Base-by-base conservation (phyloP, 331 rosid genomes). In the Phaseolus coccineus region DNA sequence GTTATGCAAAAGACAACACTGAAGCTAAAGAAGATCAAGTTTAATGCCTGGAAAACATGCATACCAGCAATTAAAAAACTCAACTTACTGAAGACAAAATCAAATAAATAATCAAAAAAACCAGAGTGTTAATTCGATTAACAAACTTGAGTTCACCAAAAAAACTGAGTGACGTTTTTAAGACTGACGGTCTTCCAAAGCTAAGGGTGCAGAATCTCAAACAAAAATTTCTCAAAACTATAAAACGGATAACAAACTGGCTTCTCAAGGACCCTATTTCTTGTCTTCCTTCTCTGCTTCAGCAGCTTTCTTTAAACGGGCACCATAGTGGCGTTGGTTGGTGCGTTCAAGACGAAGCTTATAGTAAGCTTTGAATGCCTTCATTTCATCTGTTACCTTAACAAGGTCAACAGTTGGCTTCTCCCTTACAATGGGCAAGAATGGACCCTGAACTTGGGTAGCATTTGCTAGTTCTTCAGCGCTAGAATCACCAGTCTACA, bases 201-300 rank as follows among this genome's bases (percentile, higher is more conserved):
- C 55, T 14, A 51, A 51, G 42, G 8, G 52, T 22, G 27, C 61
- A 40, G 39, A 56, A 56, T 16, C 37, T 76, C 71, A 3, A 79
- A 53, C 68, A 51, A 84, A 84, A 62, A 57, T 58, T 56, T 42
- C 28, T 15, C n/a, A 39, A 24, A 76, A 25, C 50, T 28, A 51
- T 30, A 63, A 65, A 10, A 48, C 13, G 62, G 80, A 44, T 56
- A 0, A 33, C 35, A 46, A 62, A 69, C 15, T 10, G 69, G 42
- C 61, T 73, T 42, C 67, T 12, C 70, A 67, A 76, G 68, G 16
- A 53, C 81, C 79, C 82, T 85, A 91, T 77, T 92, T 92, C 89
- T 92, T 92, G 0, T 92, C 96, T 62, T 92, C 97, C 87, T 92
- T 92, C 83, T 92, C 97, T 56, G 96, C 96, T 79, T 92, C 97